phyloP scores from a whole-genome alignment of 257 asterid species.

The Coffea eugenioides region DNA sequence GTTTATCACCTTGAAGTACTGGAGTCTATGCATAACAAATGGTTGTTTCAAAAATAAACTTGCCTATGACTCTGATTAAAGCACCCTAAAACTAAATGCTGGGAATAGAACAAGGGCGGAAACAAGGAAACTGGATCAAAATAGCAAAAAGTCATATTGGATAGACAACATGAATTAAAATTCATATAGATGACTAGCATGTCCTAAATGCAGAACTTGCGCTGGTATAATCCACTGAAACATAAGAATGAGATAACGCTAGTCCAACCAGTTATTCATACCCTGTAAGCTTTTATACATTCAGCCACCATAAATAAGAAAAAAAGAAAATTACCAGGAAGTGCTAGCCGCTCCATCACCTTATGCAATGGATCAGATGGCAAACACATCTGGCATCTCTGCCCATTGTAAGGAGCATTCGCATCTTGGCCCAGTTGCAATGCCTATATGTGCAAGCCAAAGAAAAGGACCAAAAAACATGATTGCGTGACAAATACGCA shows the following conservation, averaged over 20 bases:
- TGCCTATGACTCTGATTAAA: background rate
- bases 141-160: background rate
- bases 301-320: background rate
- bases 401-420: slow-evolving; percentile 50
- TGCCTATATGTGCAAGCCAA: slow-evolving; percentile 36
- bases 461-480: background rate
- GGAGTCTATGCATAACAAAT: background rate
- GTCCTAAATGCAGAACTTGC: background rate
- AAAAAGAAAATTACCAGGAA: slow-evolving; percentile 43
- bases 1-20: background rate
- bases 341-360: slow-evolving; percentile 68
- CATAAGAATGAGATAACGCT: background rate
- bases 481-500: background rate
- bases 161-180: background rate
- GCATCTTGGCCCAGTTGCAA: slow-evolving; percentile 71
- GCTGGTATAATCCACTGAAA: background rate
- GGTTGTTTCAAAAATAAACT: background rate
- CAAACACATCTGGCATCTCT: slow-evolving; percentile 81
- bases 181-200: background rate
- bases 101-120: background rate
- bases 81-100: background rate
- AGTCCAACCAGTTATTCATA: background rate
- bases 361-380: slow-evolving; percentile 66
- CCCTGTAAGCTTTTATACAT: background rate
- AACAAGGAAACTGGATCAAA: background rate